Percentiles rank a stretch among this genome's conserved stretches.
phyloP scores from a whole-genome alignment of 306 rosid genomes.

The Acmispon strigosus region DNA sequence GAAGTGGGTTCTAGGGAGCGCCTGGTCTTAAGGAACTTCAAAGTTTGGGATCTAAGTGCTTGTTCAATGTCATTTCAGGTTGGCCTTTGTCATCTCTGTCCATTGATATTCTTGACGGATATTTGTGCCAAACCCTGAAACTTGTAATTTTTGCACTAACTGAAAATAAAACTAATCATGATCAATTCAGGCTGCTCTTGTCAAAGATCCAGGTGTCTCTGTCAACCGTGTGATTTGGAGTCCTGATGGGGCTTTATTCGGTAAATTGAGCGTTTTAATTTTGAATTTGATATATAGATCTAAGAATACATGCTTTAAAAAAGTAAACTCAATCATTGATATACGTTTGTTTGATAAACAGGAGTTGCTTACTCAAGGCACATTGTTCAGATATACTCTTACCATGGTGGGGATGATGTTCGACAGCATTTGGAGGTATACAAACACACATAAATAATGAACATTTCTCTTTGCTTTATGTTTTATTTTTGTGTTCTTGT shows the following conservation, averaged over 20 bases:
- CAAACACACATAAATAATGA: neutral
- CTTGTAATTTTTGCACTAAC: neutral
- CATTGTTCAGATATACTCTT: conserved; percentile 91
- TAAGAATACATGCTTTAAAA: neutral
- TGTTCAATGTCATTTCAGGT: conserved; percentile 93
- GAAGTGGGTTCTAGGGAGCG: conserved; percentile 87
- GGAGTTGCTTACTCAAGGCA: conserved; percentile 96
- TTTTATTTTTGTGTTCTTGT: neutral
- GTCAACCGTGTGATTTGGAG: conserved; percentile 97
- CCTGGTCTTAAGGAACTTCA: conserved; percentile 68
- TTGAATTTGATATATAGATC: conserved; percentile 1
- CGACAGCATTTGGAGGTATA: conserved; percentile 82
- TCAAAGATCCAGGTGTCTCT: conserved; percentile 88
- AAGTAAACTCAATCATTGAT: conserved; percentile 8
- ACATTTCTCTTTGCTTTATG: neutral
- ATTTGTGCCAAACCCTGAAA: neutral
- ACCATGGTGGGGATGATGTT: conserved; percentile 63
- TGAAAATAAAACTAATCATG: conserved; percentile 20
- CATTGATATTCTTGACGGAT: conserved; percentile 9
- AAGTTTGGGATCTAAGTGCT: conserved; percentile 87
- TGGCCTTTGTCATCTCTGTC: conserved; percentile 6
- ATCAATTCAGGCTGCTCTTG: conserved; percentile 70
- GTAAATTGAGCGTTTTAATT: conserved; percentile 37
- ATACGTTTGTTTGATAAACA: conserved; percentile 27
- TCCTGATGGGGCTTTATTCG: conserved; percentile 87